phyloP scores from a whole-genome alignment of 2,329 filamentous ascomycete species.

The Talaromyces sp. region DNA sequence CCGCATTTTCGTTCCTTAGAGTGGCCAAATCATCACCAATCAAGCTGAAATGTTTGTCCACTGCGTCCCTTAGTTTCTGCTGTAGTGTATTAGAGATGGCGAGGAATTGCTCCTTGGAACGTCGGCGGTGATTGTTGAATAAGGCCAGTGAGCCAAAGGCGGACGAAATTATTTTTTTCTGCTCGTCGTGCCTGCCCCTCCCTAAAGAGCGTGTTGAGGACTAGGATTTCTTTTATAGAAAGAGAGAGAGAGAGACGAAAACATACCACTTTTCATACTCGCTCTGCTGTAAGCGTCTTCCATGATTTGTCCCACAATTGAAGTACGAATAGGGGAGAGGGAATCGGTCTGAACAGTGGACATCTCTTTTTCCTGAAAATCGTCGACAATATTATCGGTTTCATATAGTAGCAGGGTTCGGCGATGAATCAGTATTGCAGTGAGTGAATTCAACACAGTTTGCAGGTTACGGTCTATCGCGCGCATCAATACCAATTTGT shows the following conservation, averaged over 20 bases:
- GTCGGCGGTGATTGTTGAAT: not conserved
- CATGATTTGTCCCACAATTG: not conserved
- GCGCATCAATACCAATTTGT: not conserved
- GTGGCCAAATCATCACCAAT: not conserved
- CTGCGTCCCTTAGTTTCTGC: not conserved
- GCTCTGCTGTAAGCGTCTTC: not conserved
- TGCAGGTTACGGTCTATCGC: not conserved
- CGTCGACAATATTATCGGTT: not conserved
- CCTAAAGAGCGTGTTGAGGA: constrained; percentile 4
- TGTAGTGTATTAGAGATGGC: constrained; percentile 2
- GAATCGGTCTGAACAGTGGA: not conserved
- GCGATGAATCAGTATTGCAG: not conserved
- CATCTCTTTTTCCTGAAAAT: not conserved
- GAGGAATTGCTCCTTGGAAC: not conserved
- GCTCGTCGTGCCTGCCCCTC: not conserved
- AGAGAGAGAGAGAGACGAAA: not conserved
- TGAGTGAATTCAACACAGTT: not conserved
- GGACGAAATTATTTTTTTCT: not conserved
- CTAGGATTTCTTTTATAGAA: not conserved
- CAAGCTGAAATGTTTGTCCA: not conserved
- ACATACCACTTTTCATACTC: not conserved
- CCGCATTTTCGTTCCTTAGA: constrained; percentile 4
- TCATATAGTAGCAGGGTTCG: not conserved
- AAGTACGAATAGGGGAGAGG: not conserved
- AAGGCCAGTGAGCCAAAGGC: not conserved